Percentiles rank a stretch among this genome's conserved stretches.
These are phyloP conservation scores for Colletotrichum scovillei DNA, from an alignment of 2,329 filamentous ascomycete genomes.

Conservation along the genomic window DNA sequence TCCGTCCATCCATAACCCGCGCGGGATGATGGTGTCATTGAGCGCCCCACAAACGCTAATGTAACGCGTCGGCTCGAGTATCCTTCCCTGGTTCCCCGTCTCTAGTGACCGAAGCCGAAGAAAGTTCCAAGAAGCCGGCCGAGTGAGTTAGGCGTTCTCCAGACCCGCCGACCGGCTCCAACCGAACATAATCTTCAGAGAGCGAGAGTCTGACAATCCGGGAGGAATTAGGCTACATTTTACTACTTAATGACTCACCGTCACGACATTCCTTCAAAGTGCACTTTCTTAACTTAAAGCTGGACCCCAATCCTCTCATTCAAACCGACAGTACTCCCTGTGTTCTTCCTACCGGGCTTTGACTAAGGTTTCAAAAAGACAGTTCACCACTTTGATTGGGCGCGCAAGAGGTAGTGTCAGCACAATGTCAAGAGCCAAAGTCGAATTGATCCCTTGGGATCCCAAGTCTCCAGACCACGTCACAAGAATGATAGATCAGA, in stretches of 20 bases:
- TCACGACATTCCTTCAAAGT: background rate
- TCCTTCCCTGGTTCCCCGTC: background rate
- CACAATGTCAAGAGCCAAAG: slow-evolving; percentile 8
- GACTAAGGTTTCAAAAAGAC: too few relatives aligned
- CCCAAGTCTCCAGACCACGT: slow-evolving; percentile 39
- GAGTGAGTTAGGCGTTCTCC: background rate
- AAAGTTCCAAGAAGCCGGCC: background rate
- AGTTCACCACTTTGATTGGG: background rate
- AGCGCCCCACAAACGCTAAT: background rate
- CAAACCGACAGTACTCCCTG: background rate
- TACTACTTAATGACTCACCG: background rate
- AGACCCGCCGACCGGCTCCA: background rate
- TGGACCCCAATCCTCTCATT: background rate
- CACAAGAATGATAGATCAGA: slow-evolving; percentile 39
- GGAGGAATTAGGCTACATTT: background rate
- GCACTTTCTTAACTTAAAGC: background rate
- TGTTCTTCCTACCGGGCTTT: too few relatives aligned
- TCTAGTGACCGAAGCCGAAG: background rate
- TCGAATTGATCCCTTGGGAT: slow-evolving; percentile 42
- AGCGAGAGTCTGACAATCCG: background rate
- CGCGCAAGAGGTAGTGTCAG: too few relatives aligned
- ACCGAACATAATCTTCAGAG: background rate
- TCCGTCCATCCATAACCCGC: too few relatives aligned
- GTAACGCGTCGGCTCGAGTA: background rate
- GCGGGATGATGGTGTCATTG: background rate